phyloP scores from a whole-genome alignment of 1,284 basidiomycete species.

The Rhodotorula mucilaginosa region DNA sequence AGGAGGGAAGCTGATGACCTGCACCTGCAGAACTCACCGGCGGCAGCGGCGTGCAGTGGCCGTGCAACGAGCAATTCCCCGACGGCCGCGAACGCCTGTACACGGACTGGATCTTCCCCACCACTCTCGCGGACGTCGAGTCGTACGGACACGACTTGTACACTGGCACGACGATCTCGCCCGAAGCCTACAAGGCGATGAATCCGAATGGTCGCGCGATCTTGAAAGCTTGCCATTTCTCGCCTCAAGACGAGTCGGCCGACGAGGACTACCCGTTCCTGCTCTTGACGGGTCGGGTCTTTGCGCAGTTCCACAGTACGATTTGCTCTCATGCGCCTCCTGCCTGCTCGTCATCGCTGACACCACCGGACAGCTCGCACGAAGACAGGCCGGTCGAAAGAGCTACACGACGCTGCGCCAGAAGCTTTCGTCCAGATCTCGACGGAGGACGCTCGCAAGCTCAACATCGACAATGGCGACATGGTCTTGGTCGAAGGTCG shows the following conservation, averaged over 20 bases:
- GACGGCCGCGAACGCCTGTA: slow-evolving; percentile 16
- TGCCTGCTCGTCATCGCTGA: background rate
- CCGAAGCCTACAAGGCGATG: slow-evolving; percentile 12
- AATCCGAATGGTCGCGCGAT: slow-evolving; percentile 12
- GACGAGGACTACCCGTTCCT: slow-evolving; percentile 11
- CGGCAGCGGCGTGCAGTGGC: slow-evolving; percentile 20
- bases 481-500: slow-evolving; percentile 14
- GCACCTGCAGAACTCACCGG: slow-evolving; percentile 10
- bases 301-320: slow-evolving; percentile 3
- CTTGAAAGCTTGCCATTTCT: slow-evolving; percentile 13
- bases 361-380: background rate
- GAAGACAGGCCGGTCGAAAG: slow-evolving; percentile 10
- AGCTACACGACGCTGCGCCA: slow-evolving; percentile 9
- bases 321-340: background rate
- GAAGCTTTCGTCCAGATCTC: slow-evolving; percentile 14
- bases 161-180: slow-evolving; percentile 18
- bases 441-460: slow-evolving; percentile 4
- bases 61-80: slow-evolving; percentile 15
- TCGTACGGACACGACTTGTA: slow-evolving; percentile 19
- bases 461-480: slow-evolving; percentile 9
- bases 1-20: background rate
- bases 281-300: slow-evolving; percentile 6
- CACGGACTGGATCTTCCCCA: slow-evolving; percentile 11
- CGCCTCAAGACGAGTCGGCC: slow-evolving; percentile 6
- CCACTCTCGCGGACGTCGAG: slow-evolving; percentile 7